These are phyloP conservation scores for Scleromitrula shiraiana DNA, from an alignment of 2,329 filamentous ascomycete species.

Conservation along the genomic window DNA sequence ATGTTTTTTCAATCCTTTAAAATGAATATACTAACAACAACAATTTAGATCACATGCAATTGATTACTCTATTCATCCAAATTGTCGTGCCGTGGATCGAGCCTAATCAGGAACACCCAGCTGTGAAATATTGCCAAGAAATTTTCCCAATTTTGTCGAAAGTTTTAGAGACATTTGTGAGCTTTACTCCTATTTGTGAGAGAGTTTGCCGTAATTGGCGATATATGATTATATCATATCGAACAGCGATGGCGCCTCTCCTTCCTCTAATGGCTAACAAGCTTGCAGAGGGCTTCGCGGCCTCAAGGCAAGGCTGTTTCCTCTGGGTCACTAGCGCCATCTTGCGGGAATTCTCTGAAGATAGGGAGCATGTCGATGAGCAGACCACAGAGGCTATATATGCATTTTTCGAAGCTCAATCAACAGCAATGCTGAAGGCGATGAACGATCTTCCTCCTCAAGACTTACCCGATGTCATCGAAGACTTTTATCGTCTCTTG, in stretches of 20 bases:
- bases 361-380: conserved; percentile 74
- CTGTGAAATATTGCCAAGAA: conserved; percentile 93
- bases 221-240: conserved; percentile 93
- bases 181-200: conserved; percentile 84
- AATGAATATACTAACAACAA: not conserved
- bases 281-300: conserved; percentile 74
- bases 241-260: conserved; percentile 78
- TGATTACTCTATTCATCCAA: conserved; percentile 87
- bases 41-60: conserved; percentile 68
- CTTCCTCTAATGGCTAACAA: conserved; percentile 82
- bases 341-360: conserved; percentile 88
- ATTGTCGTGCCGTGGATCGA: conserved; percentile 66
- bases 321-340: conserved; percentile 97
- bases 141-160: conserved; percentile 82
- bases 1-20: conserved; percentile 27
- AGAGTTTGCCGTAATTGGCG: conserved; percentile 92
- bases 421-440: conserved; percentile 79
- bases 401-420: conserved; percentile 89
- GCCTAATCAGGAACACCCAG: conserved; percentile 69
- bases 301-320: conserved; percentile 89
- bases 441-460: conserved; percentile 69
- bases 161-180: conserved; percentile 79
- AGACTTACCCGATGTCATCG: conserved; percentile 52
- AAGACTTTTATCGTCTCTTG: conserved; percentile 82
- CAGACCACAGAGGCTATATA: conserved; percentile 84